These are phyloP conservation scores for Claviceps sp. DNA, from an alignment of 2,329 filamentous ascomycete species.

Conservation along the genomic window DNA sequence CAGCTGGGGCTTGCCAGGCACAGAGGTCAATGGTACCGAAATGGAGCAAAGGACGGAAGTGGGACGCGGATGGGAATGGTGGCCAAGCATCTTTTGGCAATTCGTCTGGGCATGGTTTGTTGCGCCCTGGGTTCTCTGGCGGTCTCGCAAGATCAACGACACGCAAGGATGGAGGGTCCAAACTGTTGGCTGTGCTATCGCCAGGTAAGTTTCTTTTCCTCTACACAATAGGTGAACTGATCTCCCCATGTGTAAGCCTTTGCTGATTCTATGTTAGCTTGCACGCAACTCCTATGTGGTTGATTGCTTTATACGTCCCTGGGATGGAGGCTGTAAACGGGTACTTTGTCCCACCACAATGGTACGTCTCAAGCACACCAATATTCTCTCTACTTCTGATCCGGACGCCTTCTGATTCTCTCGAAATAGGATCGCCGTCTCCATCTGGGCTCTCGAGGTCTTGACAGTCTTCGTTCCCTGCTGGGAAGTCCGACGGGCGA, in stretches of 20 bases:
- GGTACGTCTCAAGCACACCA: constrained; percentile 30
- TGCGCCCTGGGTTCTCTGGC: constrained; percentile 29
- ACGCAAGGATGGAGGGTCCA: constrained; percentile 52
- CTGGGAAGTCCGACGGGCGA: constrained; percentile 37
- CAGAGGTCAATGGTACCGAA: constrained; percentile 37
- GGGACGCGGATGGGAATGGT: constrained; percentile 50
- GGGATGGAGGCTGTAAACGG: constrained; percentile 22
- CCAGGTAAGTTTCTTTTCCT: constrained; percentile 19
- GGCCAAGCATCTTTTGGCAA: constrained; percentile 48
- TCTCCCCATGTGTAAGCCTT: no score
- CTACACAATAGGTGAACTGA: background rate
- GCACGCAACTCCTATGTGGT: constrained; percentile 50
- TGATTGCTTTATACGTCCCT: constrained; percentile 39
- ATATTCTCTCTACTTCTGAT: constrained; percentile 26
- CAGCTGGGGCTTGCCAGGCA: constrained; percentile 46
- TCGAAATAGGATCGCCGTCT: constrained; percentile 26
- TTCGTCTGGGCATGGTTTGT: constrained; percentile 46
- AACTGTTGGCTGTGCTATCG: constrained; percentile 36
- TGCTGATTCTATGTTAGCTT: constrained; percentile 24
- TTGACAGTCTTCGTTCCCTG: constrained; percentile 50
- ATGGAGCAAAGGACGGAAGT: constrained; percentile 32
- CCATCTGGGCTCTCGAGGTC: constrained; percentile 46
- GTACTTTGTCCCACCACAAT: constrained; percentile 43
- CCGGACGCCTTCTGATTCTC: background rate
- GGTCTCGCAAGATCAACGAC: constrained; percentile 46